These are phyloP conservation scores for Penicillium sp. DNA, from an alignment of 2,329 filamentous ascomycete species.

Conservation along the genomic window DNA sequence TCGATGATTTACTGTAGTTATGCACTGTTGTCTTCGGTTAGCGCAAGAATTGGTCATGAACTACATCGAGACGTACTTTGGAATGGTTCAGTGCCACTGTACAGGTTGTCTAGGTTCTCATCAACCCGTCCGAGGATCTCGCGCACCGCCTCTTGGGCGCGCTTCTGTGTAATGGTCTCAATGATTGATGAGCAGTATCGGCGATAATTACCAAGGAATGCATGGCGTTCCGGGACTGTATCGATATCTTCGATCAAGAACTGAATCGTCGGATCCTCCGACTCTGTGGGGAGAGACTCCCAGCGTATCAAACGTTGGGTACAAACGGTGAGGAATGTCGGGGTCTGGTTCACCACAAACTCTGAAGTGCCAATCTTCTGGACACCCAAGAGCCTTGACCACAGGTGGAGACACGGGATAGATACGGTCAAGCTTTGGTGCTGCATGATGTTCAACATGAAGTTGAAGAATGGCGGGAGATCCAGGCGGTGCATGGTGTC, in stretches of 20 bases:
- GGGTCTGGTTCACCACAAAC: constrained; percentile 69
- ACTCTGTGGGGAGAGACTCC: constrained; percentile 82
- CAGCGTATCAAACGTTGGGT: constrained; percentile 85
- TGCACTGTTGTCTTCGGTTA: constrained; percentile 34
- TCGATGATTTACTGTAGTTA: constrained; percentile 49
- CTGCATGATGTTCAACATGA: constrained; percentile 79
- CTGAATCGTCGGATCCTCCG: constrained; percentile 76
- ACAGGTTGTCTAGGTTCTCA: constrained; percentile 74
- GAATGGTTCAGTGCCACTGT: constrained; percentile 72
- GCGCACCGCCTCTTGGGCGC: constrained; percentile 81
- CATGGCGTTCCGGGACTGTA: constrained; percentile 89
- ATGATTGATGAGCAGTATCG: constrained; percentile 88
- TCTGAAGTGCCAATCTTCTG: constrained; percentile 65
- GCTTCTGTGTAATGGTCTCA: constrained; percentile 81
- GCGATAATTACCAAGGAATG: constrained; percentile 93
- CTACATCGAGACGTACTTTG: constrained; percentile 58
- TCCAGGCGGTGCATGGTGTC: constrained; percentile 65
- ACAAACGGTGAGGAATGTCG: constrained; percentile 79
- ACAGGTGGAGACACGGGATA: constrained; percentile 88
- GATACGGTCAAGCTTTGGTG: constrained; percentile 90
- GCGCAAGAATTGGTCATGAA: neutral
- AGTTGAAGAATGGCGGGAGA: constrained; percentile 75
- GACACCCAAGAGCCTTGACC: constrained; percentile 81
- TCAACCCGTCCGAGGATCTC: constrained; percentile 86
- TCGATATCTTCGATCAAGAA: constrained; percentile 95